Conservation (phyloP, 768 basidiomycete genomes). For the Phallus indusiatus region DNA sequence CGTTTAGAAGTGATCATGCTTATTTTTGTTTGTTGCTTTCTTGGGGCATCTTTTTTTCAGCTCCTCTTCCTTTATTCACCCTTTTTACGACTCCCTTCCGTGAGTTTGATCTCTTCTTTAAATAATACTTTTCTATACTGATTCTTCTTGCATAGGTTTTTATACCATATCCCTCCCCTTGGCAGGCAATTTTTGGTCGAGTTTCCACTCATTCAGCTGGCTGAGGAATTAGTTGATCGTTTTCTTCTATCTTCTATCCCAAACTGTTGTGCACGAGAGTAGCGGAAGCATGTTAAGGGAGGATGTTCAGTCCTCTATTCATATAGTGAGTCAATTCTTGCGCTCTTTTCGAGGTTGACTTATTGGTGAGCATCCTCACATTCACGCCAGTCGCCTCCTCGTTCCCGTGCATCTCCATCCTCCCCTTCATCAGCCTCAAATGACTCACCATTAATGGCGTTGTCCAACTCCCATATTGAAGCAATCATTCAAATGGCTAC, state of each 20-base stretch:
- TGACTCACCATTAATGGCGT: neutral
- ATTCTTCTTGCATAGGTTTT: neutral
- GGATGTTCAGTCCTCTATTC: neutral
- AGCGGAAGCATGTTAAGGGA: neutral
- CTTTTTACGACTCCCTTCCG: neutral
- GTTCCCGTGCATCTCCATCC: neutral
- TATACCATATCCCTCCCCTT: neutral
- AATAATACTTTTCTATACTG: too few relatives aligned
- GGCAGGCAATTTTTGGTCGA: neutral
- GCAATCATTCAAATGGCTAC: conserved; percentile 90
- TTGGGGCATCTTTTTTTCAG: neutral
- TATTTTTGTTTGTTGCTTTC: neutral
- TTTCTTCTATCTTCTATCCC: neutral
- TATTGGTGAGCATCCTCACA: neutral
- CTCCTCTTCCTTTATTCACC: neutral
- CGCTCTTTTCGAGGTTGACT: neutral
- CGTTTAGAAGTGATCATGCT: neutral
- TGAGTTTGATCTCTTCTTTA: neutral
- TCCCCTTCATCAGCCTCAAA: neutral
- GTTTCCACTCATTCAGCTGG: neutral
- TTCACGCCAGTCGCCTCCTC: neutral
- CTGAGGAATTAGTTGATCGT: neutral
- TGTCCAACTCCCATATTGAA: conserved; percentile 48
- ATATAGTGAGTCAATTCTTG: neutral
- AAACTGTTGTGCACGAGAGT: neutral